Conservation (phyloP, 2,329 filamentous ascomycete species). For the Colletotrichum brevisporum region DNA sequence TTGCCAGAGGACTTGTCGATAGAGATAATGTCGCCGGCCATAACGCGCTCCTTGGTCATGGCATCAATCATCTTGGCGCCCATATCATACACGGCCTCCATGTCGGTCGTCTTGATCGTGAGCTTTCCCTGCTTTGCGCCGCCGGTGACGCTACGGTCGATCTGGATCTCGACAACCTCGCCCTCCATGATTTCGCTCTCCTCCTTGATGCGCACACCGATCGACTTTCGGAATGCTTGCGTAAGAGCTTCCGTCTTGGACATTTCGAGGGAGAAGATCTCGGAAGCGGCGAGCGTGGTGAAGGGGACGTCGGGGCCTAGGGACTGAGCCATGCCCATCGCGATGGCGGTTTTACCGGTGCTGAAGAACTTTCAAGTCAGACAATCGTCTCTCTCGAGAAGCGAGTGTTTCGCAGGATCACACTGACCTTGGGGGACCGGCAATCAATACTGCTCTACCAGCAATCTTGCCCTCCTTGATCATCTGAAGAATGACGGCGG, state of each 20-base stretch:
- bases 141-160: conserved; percentile 95
- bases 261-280: conserved; percentile 99
- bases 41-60: conserved; percentile 99
- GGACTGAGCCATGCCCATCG: conserved; percentile 98
- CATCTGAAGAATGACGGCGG: conserved; percentile 97
- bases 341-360: conserved; percentile 98
- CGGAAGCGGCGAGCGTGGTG: conserved; percentile 93
- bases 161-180: conserved; percentile 98
- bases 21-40: conserved; percentile 97
- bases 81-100: conserved; percentile 99
- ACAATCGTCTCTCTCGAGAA: not conserved
- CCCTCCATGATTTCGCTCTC: conserved; percentile 99
- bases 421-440: conserved; percentile 84
- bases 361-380: conserved; percentile 59
- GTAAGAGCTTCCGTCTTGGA: conserved; percentile 98
- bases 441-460: conserved; percentile 92
- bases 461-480: conserved; percentile 99
- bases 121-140: conserved; percentile 98
- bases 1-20: conserved; percentile 99
- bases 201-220: conserved; percentile 97
- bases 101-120: conserved; percentile 99
- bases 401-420: not conserved
- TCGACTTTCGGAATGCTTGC: conserved; percentile 98
- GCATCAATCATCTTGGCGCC: conserved; percentile 99
- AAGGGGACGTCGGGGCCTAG: conserved; percentile 95